These are phyloP conservation scores for Clitoria ternatea DNA, from an alignment of 306 rosid genomes.

Conservation along the genomic window DNA sequence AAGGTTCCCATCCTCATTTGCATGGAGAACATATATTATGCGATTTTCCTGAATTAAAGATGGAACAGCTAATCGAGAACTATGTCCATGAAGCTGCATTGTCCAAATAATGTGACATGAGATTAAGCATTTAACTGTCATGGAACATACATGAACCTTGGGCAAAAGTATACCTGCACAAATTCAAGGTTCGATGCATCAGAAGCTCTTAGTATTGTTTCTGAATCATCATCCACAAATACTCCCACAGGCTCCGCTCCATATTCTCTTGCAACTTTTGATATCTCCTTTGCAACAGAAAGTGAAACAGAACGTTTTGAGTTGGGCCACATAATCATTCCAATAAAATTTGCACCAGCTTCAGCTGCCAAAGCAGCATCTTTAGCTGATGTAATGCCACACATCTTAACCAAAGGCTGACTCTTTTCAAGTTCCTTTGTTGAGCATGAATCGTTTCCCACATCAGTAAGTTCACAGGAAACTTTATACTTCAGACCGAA, in stretches of 20 bases:
- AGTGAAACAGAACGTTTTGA: slow-evolving; percentile 84
- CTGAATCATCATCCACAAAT: slow-evolving; percentile 76
- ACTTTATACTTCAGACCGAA: slow-evolving; percentile 32
- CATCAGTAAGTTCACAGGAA: slow-evolving; percentile 37
- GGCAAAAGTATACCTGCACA: slow-evolving; percentile 58
- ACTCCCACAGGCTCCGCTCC: slow-evolving; percentile 94
- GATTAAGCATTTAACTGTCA: slow-evolving; percentile 10
- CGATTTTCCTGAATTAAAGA: slow-evolving; percentile 45
- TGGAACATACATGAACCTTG: background rate
- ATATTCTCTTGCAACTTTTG: slow-evolving; percentile 68
- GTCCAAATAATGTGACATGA: slow-evolving; percentile 22
- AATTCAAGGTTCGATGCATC: slow-evolving; percentile 68
- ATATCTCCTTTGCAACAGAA: slow-evolving; percentile 84
- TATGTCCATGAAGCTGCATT: slow-evolving; percentile 86
- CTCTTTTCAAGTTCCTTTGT: slow-evolving; percentile 38
- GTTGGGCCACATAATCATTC: slow-evolving; percentile 94
- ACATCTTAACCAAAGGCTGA: slow-evolving; percentile 80
- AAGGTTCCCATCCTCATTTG: slow-evolving; percentile 65
- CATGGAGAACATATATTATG: slow-evolving; percentile 85
- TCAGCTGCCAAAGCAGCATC: slow-evolving; percentile 95
- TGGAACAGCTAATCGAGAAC: slow-evolving; percentile 67
- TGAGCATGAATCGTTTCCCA: slow-evolving; percentile 31
- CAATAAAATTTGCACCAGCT: slow-evolving; percentile 93
- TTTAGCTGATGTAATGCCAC: slow-evolving; percentile 83
- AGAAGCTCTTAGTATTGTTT: slow-evolving; percentile 67